Conservation (phyloP, 495 filamentous ascomycete genomes). For the Penicillium flavigenum region DNA sequence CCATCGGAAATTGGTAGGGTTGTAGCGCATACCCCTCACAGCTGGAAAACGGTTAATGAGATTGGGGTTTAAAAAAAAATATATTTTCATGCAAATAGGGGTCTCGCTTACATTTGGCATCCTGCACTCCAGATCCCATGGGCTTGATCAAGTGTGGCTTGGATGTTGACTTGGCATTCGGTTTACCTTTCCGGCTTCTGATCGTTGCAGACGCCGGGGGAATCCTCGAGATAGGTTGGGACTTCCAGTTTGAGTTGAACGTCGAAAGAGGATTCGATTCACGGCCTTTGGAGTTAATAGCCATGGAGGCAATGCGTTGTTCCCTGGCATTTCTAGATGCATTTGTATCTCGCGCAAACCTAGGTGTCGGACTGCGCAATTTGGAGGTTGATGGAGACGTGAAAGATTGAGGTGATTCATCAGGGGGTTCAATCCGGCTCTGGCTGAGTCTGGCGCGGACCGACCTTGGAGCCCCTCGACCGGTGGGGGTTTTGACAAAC, state of each 20-base stretch:
- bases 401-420: conserved; percentile 56
- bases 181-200: conserved; percentile 57
- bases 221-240: conserved; percentile 62
- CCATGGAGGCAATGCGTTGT: conserved; percentile 63
- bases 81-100: neutral
- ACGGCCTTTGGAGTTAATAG: conserved; percentile 38
- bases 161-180: conserved; percentile 49
- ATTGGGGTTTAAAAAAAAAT: neutral
- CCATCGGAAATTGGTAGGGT: conserved; percentile 80
- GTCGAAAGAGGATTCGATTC: conserved; percentile 59
- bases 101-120: conserved; percentile 61
- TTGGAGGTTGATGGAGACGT: conserved; percentile 52
- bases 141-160: conserved; percentile 73
- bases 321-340: conserved; percentile 88
- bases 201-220: conserved; percentile 38
- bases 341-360: conserved; percentile 91
- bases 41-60: conserved; percentile 46
- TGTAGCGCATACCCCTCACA: conserved; percentile 93
- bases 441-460: conserved; percentile 61
- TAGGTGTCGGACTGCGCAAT: conserved; percentile 58
- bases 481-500: conserved; percentile 76
- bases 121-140: conserved; percentile 59
- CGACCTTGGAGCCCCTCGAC: conserved; percentile 65
- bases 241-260: conserved; percentile 74
- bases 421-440: conserved; percentile 41